A percentile compares a stretch with the other conserved stretches of the same genome.
Conservation (phyloP, 768 basidiomycete genomes). For the Termitomyces sp. region DNA sequence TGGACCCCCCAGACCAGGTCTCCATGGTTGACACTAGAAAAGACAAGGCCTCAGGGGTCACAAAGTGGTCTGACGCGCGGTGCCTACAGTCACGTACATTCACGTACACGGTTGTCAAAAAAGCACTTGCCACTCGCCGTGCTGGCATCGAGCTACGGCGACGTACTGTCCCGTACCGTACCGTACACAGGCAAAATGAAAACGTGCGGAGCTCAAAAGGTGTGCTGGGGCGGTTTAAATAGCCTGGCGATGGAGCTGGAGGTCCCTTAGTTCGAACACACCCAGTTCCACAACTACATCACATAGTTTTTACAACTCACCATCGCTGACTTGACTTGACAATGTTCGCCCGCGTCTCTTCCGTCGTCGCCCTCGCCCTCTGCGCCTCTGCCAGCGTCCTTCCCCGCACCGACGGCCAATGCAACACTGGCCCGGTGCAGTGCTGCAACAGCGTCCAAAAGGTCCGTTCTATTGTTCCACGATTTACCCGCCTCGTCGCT, state of each 20-base stretch:
- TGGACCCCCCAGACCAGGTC: too few species aligned
- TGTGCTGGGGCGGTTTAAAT: neutral
- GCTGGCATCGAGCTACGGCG: neutral
- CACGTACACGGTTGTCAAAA: neutral
- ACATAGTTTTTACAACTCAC: neutral
- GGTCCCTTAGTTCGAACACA: neutral
- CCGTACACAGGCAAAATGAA: neutral
- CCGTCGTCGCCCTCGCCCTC: conserved; percentile 6
- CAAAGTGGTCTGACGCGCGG: neutral
- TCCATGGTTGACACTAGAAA: too few species aligned
- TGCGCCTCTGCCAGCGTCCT: neutral
- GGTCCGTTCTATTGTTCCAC: neutral
- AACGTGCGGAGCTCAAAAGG: neutral
- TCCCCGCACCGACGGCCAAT: neutral
- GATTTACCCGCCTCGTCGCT: neutral
- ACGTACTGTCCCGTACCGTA: neutral
- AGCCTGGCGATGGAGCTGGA: neutral
- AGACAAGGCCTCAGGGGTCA: neutral
- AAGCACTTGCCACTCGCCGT: neutral
- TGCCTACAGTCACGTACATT: neutral
- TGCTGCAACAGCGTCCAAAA: conserved; percentile 16
- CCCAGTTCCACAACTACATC: neutral
- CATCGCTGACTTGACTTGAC: neutral
- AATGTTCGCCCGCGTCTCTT: conserved; percentile 10
- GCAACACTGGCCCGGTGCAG: conserved; percentile 12